Evolutionary conservation across 495 filamentous ascomycete species (phyloP).

Genomic region (Antarctomyces pellizariae): DNA sequence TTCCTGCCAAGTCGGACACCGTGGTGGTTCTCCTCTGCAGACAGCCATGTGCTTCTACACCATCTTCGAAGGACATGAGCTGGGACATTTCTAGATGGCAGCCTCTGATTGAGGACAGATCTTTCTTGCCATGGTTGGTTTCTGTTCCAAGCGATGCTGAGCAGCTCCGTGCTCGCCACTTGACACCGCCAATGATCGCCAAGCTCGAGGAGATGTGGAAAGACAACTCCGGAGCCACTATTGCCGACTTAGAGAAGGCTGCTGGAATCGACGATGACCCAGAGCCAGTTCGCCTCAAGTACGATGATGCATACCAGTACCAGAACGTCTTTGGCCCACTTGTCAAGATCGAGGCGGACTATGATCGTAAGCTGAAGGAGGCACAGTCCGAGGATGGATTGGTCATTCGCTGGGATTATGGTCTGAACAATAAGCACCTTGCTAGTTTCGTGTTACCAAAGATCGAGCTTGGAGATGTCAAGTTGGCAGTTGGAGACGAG

Average conservation of each 20-base stretch:
- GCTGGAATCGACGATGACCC: conserved; percentile 89
- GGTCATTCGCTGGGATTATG: conserved; percentile 85
- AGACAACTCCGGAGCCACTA: conserved; percentile 71
- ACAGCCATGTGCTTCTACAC: conserved; percentile 83
- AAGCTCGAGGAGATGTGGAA: conserved; percentile 99
- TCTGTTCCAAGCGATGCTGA: conserved; percentile 76
- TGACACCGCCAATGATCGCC: conserved; percentile 87
- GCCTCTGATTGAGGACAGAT: conserved; percentile 88
- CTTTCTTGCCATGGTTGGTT: conserved; percentile 89
- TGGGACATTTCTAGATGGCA: conserved; percentile 99
- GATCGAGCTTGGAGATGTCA: conserved; percentile 92
- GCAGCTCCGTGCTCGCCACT: conserved; percentile 80
- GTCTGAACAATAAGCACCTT: conserved; percentile 92
- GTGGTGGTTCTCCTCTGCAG: conserved; percentile 93
- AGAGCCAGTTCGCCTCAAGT: conserved; percentile 75
- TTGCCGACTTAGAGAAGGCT: conserved; percentile 82
- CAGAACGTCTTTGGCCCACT: conserved; percentile 97
- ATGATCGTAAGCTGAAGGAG: conserved; percentile 96
- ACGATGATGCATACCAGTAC: conserved; percentile 96
- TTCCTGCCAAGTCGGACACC: conserved; percentile 96
- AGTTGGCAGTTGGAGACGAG: conserved; percentile 92
- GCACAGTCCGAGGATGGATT: conserved; percentile 89
- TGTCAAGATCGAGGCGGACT: conserved; percentile 99
- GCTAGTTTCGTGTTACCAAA: conserved; percentile 93
- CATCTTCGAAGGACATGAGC: conserved; percentile 98